phyloP scores from a whole-genome alignment of 148 eudicot species.

The Mesembryanthemum crystallinum region DNA sequence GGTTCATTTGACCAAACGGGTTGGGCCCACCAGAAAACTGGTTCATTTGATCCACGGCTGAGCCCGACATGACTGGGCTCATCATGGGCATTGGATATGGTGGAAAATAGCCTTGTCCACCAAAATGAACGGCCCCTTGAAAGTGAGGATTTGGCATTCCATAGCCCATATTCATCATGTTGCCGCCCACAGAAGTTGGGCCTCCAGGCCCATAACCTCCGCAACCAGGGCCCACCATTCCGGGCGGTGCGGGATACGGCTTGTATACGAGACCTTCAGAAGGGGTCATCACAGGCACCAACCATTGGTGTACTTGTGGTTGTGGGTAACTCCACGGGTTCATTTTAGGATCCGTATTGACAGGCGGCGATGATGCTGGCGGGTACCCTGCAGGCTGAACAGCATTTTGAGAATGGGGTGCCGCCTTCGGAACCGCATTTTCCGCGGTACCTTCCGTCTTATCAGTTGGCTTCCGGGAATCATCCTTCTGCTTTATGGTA shows the following conservation, averaged over 20 bases:
- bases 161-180: conserved; percentile 39
- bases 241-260: conserved; percentile 74
- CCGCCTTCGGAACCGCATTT: conserved; percentile 46
- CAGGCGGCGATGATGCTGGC: conserved; percentile 26
- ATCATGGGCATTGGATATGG: conserved; percentile 59
- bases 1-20: conserved; percentile 32
- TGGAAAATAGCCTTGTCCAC: conserved; percentile 61
- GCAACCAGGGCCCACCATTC: conserved; percentile 37
- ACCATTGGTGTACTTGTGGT: conserved; percentile 76
- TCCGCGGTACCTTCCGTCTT: conserved; percentile 57
- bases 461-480: conserved; percentile 37
- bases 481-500: conserved; percentile 36
- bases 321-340: conserved; percentile 52
- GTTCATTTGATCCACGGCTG: conserved; percentile 45
- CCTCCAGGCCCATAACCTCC: conserved; percentile 47
- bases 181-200: conserved; percentile 35
- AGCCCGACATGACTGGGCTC: conserved; percentile 42
- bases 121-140: conserved; percentile 40
- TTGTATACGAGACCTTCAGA: conserved; percentile 92
- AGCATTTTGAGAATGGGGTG: conserved; percentile 42
- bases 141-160: conserved; percentile 38
- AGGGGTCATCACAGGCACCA: conserved; percentile 87
- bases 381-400: conserved; percentile 32
- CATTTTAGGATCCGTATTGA: conserved; percentile 36
- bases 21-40: conserved; percentile 30